These are phyloP conservation scores for Apophysomyces ossiformis DNA, from an alignment of 371 early-diverging fungal genomes.

Conservation along the genomic window DNA sequence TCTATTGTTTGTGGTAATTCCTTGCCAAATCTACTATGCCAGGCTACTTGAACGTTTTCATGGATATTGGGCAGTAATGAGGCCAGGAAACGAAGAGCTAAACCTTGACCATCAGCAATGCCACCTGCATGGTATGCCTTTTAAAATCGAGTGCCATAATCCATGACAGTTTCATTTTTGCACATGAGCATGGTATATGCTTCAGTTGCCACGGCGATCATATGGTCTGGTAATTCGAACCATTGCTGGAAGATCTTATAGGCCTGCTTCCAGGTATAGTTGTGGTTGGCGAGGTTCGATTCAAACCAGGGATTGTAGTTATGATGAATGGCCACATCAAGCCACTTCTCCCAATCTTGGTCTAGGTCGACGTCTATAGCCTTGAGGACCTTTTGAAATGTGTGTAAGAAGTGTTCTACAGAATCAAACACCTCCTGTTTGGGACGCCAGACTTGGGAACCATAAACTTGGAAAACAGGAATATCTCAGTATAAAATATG, in stretches of 20 bases:
- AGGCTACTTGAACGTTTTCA: background rate
- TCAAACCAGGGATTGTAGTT: background rate
- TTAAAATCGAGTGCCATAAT: background rate
- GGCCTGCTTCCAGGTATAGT: background rate
- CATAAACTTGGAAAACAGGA: background rate
- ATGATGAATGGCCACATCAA: background rate
- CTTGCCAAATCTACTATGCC: background rate
- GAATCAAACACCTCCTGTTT: background rate
- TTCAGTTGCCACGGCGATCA: background rate
- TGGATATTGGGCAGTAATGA: background rate
- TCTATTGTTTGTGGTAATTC: background rate
- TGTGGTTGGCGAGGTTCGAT: background rate
- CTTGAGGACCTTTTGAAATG: background rate
- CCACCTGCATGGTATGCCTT: background rate
- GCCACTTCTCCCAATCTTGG: background rate
- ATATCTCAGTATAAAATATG: background rate
- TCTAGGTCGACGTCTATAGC: background rate
- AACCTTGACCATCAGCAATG: background rate
- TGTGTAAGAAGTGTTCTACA: background rate
- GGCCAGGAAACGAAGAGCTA: slow-evolving; percentile 1
- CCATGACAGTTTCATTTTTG: background rate
- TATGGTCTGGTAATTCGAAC: background rate
- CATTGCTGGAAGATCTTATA: background rate
- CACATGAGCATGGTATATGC: background rate
- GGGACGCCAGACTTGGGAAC: background rate